These are phyloP conservation scores for Castanea sativa DNA, from an alignment of 306 rosid species.

Conservation along the genomic window DNA sequence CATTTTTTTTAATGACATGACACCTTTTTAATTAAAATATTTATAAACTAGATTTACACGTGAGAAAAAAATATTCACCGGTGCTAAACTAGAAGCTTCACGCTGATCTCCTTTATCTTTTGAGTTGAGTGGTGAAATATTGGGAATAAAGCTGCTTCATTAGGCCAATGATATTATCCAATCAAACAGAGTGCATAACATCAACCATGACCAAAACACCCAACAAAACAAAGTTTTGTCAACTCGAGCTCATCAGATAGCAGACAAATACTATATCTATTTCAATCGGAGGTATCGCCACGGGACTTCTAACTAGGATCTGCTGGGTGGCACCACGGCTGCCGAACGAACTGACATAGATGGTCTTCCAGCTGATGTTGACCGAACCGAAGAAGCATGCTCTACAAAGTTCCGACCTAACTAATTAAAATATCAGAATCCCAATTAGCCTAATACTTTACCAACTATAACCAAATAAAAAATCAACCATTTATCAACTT, in stretches of 20 bases:
- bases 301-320: constrained; percentile 56
- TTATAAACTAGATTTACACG: too few species aligned
- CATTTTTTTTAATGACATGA: too few species aligned
- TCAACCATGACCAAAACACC: constrained; percentile 11
- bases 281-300: constrained; percentile 80
- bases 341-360: constrained; percentile 68
- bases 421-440: constrained; percentile 77
- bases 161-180: constrained; percentile 8
- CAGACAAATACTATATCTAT: background rate
- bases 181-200: background rate
- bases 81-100: constrained; percentile 94
- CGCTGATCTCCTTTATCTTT: constrained; percentile 70
- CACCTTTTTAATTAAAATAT: too few species aligned
- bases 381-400: constrained; percentile 68
- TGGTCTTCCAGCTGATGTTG: constrained; percentile 86
- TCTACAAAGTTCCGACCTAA: constrained; percentile 97
- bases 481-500: constrained; percentile 3
- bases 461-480: constrained; percentile 1
- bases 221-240: background rate
- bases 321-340: constrained; percentile 46
- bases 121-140: constrained; percentile 47
- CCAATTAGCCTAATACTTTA: constrained; percentile 39
- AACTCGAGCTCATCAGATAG: background rate
- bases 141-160: constrained; percentile 63
- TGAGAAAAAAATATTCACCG: too few species aligned